Base-by-base conservation (phyloP, 768 basidiomycete genomes). In the Mycena floridula region DNA sequence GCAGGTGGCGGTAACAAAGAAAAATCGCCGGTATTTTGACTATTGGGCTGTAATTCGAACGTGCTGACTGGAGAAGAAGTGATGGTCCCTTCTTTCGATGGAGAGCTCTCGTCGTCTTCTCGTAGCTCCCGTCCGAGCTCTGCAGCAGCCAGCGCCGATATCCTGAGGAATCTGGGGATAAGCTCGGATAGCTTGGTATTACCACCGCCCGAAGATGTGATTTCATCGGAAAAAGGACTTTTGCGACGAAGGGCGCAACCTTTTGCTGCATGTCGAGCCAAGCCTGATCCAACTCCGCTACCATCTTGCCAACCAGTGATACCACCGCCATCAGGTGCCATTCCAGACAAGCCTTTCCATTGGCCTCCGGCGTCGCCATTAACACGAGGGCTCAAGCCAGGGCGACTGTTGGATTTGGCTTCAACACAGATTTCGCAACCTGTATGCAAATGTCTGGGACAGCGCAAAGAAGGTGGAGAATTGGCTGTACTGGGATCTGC, bases 401-500 rank as follows among this genome's bases (percentile, higher is more conserved):
- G 56, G 11, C 62, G 59, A 7, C 55, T 36, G 6, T 54, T 42
- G 1, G 68, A 67, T 53, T 70, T 81, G 0, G 80, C 77, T 51
- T 79, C 80, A n/a, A 84, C 77, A 52, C 86, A 89, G 46, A 88
- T 86, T 52, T 85, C 78, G 52, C 86, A 89, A 25, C 76, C 77
- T 5, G 77, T 79, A 52, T 83, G 77, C 1, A 89, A 69, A 58
- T 89, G 86, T 16, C 85, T 73, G 0, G 84, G 79, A 54, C 86
- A 89, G 35, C 82, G 77, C 55, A 79, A 67, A 0, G 76, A 68
- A 5, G 80, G 76, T 3, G 82, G 77, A 2, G 81, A 75, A 58
- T 80, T 81, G 5, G 79, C 74, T 0, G 79, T 76, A 35, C 67
- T 72, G 1, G 77, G 79, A 53, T 84, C 77, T 3, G 78, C 72